phyloP scores from a whole-genome alignment of 75 land plant genomes.

The Selaginella moellendorffii region DNA sequence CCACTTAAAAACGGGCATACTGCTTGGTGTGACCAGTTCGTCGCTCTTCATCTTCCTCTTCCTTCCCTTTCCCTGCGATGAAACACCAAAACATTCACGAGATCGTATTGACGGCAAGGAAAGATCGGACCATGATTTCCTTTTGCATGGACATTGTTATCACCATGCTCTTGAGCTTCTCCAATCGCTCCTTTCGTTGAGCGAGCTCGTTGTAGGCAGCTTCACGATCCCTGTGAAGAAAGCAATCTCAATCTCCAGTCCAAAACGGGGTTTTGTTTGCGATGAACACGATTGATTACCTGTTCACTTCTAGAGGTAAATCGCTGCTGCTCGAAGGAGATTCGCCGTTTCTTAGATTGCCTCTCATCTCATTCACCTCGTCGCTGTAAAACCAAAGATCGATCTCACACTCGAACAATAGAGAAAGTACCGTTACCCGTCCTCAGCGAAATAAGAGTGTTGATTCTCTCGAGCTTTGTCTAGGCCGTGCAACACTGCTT shows the following conservation, averaged over 20 bases:
- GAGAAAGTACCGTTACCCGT: slow-evolving; percentile 23
- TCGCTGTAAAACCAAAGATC: slow-evolving; percentile 21
- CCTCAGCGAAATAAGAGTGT: slow-evolving; percentile 61
- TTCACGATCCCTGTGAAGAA: slow-evolving; percentile 34
- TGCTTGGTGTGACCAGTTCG: slow-evolving; percentile 37
- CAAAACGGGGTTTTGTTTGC: not conserved
- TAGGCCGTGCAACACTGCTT: slow-evolving; percentile 27
- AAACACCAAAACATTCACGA: not conserved
- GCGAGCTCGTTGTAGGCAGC: slow-evolving; percentile 54
- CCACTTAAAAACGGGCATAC: slow-evolving; percentile 67
- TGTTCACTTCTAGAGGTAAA: not conserved
- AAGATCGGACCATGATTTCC: slow-evolving; percentile 63
- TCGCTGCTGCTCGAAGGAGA: not conserved
- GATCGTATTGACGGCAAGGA: too few species aligned
- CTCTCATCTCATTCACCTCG: slow-evolving; percentile 39
- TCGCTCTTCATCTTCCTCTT: slow-evolving; percentile 66
- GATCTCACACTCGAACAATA: not conserved
- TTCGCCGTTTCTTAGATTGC: not conserved
- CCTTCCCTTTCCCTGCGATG: slow-evolving; percentile 56
- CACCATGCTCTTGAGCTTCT: slow-evolving; percentile 42
- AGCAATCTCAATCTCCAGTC: not conserved
- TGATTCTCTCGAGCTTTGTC: slow-evolving; percentile 33
- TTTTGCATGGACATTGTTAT: slow-evolving; percentile 51
- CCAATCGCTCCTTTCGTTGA: slow-evolving; percentile 40
- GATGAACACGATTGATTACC: too few species aligned